Evolutionary conservation across 2,329 filamentous ascomycete genomes (phyloP).

Genomic region (Penicillium sp.): DNA sequence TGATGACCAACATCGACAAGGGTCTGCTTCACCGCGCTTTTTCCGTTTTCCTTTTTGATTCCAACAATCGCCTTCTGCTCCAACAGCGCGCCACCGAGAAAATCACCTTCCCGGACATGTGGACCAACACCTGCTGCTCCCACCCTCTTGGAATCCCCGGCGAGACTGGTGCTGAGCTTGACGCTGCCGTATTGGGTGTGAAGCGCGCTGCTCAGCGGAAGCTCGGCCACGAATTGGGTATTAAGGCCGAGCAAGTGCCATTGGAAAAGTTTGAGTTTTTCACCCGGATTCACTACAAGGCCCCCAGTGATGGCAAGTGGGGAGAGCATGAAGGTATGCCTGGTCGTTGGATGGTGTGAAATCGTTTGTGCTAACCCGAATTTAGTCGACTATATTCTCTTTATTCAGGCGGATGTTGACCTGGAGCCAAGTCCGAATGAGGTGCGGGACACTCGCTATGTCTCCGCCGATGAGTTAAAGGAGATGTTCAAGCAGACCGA

Average conservation of each 20-base stretch:
- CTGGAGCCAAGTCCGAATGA: slow-evolving; percentile 82
- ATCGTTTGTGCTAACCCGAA: background rate
- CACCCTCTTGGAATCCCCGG: slow-evolving; percentile 89
- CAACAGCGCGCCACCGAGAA: slow-evolving; percentile 96
- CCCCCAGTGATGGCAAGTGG: slow-evolving; percentile 95
- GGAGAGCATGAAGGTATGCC: slow-evolving; percentile 92
- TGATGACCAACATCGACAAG: slow-evolving; percentile 98
- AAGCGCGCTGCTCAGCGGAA: slow-evolving; percentile 92
- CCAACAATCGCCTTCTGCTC: slow-evolving; percentile 85
- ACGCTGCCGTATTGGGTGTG: slow-evolving; percentile 78
- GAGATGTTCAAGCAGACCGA: slow-evolving; percentile 76
- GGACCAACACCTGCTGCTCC: slow-evolving; percentile 99
- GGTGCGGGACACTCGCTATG: slow-evolving; percentile 80
- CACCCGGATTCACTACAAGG: slow-evolving; percentile 97
- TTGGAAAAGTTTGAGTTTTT: slow-evolving; percentile 90
- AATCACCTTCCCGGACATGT: slow-evolving; percentile 99
- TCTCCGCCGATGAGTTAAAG: slow-evolving; percentile 79
- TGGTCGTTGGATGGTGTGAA: background rate
- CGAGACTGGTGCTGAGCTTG: slow-evolving; percentile 82
- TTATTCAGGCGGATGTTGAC: slow-evolving; percentile 92
- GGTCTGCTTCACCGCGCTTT: slow-evolving; percentile 96
- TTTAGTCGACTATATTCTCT: slow-evolving; percentile 91
- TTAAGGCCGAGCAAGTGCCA: slow-evolving; percentile 84
- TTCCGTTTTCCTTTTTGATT: slow-evolving; percentile 96
- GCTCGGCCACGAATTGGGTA: slow-evolving; percentile 91